A percentile compares a stretch with the other conserved stretches of the same genome.
phyloP scores from a whole-genome alignment of 768 basidiomycete genomes.

The Pulveroboletus frians region DNA sequence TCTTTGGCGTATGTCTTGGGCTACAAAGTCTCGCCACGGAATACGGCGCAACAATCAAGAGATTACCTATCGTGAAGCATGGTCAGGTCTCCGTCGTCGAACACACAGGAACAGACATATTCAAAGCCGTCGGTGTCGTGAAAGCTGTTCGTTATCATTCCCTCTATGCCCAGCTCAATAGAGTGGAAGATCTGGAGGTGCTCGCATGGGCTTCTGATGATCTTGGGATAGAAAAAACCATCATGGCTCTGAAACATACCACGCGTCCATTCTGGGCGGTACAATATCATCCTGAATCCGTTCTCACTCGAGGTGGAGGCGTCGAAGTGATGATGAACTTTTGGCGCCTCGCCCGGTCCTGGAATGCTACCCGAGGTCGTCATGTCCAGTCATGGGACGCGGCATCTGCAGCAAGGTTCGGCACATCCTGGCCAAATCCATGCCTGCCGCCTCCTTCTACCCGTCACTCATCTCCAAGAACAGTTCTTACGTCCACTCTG shows the following conservation, averaged over 20 bases:
- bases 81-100: slow-evolving; percentile 65
- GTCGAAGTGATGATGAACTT: slow-evolving; percentile 67
- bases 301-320: slow-evolving; percentile 66
- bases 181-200: slow-evolving; percentile 49
- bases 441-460: slow-evolving; percentile 19
- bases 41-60: slow-evolving; percentile 55
- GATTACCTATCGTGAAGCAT: slow-evolving; percentile 68
- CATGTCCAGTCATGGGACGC: slow-evolving; percentile 39
- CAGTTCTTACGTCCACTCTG: slow-evolving; percentile 37
- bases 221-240: slow-evolving; percentile 57
- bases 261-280: slow-evolving; percentile 78
- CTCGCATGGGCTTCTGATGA: slow-evolving; percentile 72
- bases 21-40: slow-evolving; percentile 70
- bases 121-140: slow-evolving; percentile 49
- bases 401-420: slow-evolving; percentile 34
- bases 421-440: slow-evolving; percentile 55
- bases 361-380: slow-evolving; percentile 43
- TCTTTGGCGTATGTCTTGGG: slow-evolving; percentile 82
- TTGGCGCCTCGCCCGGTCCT: slow-evolving; percentile 60
- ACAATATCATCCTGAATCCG: slow-evolving; percentile 86
- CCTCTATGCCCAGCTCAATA: slow-evolving; percentile 52
- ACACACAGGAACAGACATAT: slow-evolving; percentile 57
- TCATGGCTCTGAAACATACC: slow-evolving; percentile 70
- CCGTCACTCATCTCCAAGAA: slow-evolving; percentile 19
- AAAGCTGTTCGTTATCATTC: slow-evolving; percentile 79